phyloP scores from a whole-genome alignment of 129 eudicot species.

The Dittrichia graveolens region DNA sequence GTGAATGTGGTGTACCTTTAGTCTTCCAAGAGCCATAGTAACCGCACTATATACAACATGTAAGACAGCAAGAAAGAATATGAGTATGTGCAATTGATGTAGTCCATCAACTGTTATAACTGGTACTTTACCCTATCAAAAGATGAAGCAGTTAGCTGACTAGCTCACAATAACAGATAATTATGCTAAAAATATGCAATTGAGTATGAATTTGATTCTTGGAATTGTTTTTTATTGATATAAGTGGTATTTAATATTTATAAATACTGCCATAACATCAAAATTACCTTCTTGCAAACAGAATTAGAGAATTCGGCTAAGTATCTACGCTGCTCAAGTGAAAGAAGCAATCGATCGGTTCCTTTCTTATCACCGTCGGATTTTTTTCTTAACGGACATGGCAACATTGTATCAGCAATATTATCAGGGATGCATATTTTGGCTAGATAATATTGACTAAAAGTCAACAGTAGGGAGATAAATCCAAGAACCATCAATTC shows the following conservation, averaged over 20 bases:
- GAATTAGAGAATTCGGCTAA: conserved; percentile 28
- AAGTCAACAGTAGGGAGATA: conserved; percentile 73
- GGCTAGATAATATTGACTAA: conserved; percentile 69
- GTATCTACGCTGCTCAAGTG: conserved; percentile 35
- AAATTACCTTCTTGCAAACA: conserved; percentile 47
- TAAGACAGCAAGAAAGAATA: conserved; percentile 78
- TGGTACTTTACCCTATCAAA: conserved; percentile 54
- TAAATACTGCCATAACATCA: conserved; percentile 5
- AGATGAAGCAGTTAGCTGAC: neutral
- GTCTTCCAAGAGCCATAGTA: conserved; percentile 88
- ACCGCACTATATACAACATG: conserved; percentile 78
- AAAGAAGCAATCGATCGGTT: conserved; percentile 48
- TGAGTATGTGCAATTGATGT: conserved; percentile 90
- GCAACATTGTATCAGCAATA: conserved; percentile 74
- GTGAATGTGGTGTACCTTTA: conserved; percentile 50
- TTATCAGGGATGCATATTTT: conserved; percentile 64
- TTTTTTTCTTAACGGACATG: conserved; percentile 46
- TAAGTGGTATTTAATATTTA: neutral
- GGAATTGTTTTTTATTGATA: conserved; percentile 5
- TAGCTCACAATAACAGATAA: neutral
- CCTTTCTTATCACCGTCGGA: conserved; percentile 3
- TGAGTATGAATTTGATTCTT: neutral
- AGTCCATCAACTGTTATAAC: conserved; percentile 67
- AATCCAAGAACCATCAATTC: conserved; percentile 94
- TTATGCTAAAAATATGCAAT: neutral